phyloP scores from a whole-genome alignment of 371 early-diverging fungal species.

The Lichtheimia ramosa region DNA sequence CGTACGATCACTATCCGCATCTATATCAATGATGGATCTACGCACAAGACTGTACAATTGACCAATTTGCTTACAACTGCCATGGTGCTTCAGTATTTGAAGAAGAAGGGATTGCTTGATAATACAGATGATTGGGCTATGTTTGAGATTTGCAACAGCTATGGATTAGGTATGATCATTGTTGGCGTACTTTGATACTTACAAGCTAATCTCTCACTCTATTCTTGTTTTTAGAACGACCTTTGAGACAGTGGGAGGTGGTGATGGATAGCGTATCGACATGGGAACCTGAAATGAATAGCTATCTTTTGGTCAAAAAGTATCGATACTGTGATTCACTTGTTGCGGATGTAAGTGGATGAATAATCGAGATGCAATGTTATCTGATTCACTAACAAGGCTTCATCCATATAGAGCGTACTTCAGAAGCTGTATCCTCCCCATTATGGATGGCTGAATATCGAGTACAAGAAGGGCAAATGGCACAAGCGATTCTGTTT shows the following conservation, averaged over 20 bases:
- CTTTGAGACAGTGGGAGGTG: slow-evolving; percentile 88
- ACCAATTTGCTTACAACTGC: slow-evolving; percentile 74
- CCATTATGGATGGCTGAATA: slow-evolving; percentile 64
- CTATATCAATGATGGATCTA: slow-evolving; percentile 76
- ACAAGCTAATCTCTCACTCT: not conserved
- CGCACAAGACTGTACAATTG: slow-evolving; percentile 74
- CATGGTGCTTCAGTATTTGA: slow-evolving; percentile 69
- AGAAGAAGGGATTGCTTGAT: slow-evolving; percentile 58
- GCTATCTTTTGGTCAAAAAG: slow-evolving; percentile 75
- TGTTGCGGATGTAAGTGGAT: slow-evolving; percentile 39
- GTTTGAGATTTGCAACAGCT: slow-evolving; percentile 85
- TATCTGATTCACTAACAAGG: too few species aligned
- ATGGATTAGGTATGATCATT: slow-evolving; percentile 55
- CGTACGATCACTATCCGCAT: slow-evolving; percentile 70
- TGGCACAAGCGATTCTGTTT: slow-evolving; percentile 76
- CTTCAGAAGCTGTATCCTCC: slow-evolving; percentile 43
- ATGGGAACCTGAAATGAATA: slow-evolving; percentile 76
- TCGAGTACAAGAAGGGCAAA: slow-evolving; percentile 74
- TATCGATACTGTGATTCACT: slow-evolving; percentile 58
- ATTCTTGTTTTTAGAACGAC: slow-evolving; percentile 64
- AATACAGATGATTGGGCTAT: slow-evolving; percentile 78
- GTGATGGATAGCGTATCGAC: slow-evolving; percentile 74
- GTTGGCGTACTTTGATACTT: not conserved
- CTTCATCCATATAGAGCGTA: slow-evolving; percentile 23
- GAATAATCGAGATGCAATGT: not conserved